Base-by-base conservation (phyloP, 2,329 filamentous ascomycete species). In the Penicillium sp. region DNA sequence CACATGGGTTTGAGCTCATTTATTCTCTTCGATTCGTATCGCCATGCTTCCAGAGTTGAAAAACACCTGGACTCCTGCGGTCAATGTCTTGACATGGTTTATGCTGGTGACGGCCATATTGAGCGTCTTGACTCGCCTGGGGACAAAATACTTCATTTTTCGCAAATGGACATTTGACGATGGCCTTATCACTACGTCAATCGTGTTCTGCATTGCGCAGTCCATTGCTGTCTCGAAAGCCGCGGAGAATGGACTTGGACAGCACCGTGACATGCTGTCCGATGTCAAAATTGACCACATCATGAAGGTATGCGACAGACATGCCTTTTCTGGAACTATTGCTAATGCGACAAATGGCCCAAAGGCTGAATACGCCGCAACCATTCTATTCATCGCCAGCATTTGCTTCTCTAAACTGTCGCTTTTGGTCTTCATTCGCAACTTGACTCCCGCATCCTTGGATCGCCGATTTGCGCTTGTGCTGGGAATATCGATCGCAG, bases 61-160 rank as follows among this genome's bases (percentile, higher is more conserved):
- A 28, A 45, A 52, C 8, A 51, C 52, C 4, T 52, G 52, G 54
- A 52, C 52, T 2, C 58, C 63, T 7, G 44, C 57, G 1, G 48
- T 64, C 49, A 61, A 59, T 19, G 53, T 65, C 15, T 7, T 61
- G 17, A 57, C 61, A 13, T 64, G 59, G 61, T 62, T 63, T 35
- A 48, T 65, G 35, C 49, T 65, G 35, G 59, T 61, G 12, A 56
- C 62, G 7, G 48, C 56, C 4, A 54, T 60, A 37, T 40, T 64
- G 13, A 57, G 59, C 26, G 56, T 64, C 2, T 45, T 58, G 12
- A 57, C 58, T 37, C 55, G 62, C 4, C 34, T 65, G 2, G 57
- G 59, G 4, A 59, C 57, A 5, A 65, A 64, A 40, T 48, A 55
- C 17, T 58, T 56, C 34, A 57, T 63, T 19, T 58, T 56, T 43